Percentiles rank a stretch among this genome's conserved stretches.
phyloP scores from a whole-genome alignment of 176 grass and related monocot species.

The Echinochloa phyllopogon region DNA sequence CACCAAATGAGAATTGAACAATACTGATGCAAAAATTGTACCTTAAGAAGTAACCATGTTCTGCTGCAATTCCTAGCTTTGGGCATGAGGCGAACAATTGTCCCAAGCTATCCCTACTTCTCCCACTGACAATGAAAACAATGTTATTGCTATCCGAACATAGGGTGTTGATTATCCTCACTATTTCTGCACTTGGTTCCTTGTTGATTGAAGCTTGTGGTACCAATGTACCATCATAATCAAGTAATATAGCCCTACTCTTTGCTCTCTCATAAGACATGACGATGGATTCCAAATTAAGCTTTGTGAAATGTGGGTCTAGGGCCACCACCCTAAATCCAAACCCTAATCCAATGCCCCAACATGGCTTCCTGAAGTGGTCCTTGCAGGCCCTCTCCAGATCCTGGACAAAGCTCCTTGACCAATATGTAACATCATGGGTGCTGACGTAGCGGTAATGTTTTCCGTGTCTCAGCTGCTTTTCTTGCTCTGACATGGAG shows the following conservation, averaged over 20 bases:
- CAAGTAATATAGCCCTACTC: conserved; percentile 74
- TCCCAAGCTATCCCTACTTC: conserved; percentile 54
- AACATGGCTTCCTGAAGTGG: conserved; percentile 84
- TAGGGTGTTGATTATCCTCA: conserved; percentile 70
- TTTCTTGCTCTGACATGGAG: conserved; percentile 65
- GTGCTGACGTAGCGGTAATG: conserved; percentile 81
- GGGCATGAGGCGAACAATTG: conserved; percentile 66
- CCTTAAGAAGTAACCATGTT: conserved; percentile 90
- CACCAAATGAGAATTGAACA: conserved; percentile 4
- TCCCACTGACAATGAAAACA: conserved; percentile 78
- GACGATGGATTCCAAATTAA: conserved; percentile 75
- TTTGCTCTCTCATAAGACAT: conserved; percentile 71
- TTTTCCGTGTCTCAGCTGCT: conserved; percentile 82
- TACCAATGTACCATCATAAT: conserved; percentile 93
- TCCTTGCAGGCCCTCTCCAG: conserved; percentile 84
- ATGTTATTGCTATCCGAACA: conserved; percentile 68
- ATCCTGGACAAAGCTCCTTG: conserved; percentile 76
- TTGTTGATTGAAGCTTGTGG: conserved; percentile 63
- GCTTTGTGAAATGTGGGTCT: conserved; percentile 79
- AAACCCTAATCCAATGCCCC: conserved; percentile 89
- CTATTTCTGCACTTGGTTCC: conserved; percentile 56
- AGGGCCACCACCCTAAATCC: conserved; percentile 91
- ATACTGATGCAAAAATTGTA: conserved; percentile 30
- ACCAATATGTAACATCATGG: conserved; percentile 85
- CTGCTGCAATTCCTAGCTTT: conserved; percentile 78